Percentiles rank a stretch among this genome's conserved stretches.
These are phyloP conservation scores for Monilinia laxa DNA, from an alignment of 2,329 filamentous ascomycete genomes.

Conservation along the genomic window DNA sequence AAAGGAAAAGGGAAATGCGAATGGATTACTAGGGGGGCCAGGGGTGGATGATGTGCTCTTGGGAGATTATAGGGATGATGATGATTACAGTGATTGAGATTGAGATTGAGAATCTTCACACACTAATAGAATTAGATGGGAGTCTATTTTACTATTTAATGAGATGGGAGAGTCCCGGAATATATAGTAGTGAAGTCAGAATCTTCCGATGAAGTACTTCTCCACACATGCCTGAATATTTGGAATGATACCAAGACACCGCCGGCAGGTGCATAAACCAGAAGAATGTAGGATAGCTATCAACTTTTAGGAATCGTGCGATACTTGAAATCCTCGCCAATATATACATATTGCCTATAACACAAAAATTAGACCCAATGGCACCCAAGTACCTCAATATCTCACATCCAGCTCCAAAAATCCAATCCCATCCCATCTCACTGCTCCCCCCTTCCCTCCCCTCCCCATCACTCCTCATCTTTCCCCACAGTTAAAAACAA, in stretches of 20 bases:
- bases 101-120: background rate
- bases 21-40: slow-evolving; percentile 48
- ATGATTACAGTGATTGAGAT: slow-evolving; percentile 54
- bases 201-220: background rate
- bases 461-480: too few species aligned
- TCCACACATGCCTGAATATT: background rate
- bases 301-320: background rate
- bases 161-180: background rate
- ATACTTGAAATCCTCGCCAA: background rate
- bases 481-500: too few species aligned
- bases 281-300: slow-evolving; percentile 11
- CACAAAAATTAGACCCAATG: background rate
- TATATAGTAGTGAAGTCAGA: background rate
- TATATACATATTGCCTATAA: background rate
- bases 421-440: too few species aligned
- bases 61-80: slow-evolving; percentile 67
- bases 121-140: background rate
- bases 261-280: background rate
- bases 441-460: too few species aligned
- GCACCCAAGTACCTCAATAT: background rate
- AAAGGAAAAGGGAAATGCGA: slow-evolving; percentile 40
- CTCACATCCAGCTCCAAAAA: background rate
- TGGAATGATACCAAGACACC: background rate
- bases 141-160: background rate
- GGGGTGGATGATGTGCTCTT: slow-evolving; percentile 70